phyloP scores from a whole-genome alignment of 495 filamentous ascomycete genomes.

The Tirmania nivea region DNA sequence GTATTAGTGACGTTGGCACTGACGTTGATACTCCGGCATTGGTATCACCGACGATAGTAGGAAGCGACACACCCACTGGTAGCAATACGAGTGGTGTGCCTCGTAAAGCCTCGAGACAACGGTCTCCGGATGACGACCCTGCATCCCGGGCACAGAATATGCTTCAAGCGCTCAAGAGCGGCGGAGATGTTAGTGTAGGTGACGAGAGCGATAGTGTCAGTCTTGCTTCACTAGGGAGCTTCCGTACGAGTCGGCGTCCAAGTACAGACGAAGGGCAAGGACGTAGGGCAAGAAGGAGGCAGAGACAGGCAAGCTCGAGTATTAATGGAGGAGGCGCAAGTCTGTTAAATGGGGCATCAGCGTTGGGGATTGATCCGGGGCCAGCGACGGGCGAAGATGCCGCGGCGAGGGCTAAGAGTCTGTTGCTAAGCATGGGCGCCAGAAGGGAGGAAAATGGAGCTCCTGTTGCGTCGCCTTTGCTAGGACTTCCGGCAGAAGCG shows the following conservation, averaged over 20 bases:
- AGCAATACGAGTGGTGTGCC: background rate
- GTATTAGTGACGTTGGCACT: constrained; percentile 18
- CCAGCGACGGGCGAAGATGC: constrained; percentile 9
- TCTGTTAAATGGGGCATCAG: background rate
- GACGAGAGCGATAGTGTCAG: background rate
- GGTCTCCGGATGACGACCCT: constrained; percentile 3
- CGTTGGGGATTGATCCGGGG: background rate
- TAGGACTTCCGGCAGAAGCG: background rate
- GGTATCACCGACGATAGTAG: background rate
- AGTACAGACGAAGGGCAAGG: background rate
- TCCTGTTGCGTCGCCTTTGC: background rate
- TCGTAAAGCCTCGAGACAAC: background rate
- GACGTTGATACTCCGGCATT: background rate
- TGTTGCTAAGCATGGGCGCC: constrained; percentile 20
- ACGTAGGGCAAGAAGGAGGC: background rate
- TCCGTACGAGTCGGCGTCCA: background rate
- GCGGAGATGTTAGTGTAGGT: background rate
- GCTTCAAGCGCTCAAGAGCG: background rate
- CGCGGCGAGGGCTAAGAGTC: constrained; percentile 29
- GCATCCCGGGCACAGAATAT: background rate
- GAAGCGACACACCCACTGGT: background rate
- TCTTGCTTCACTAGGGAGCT: background rate
- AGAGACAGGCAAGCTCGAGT: background rate
- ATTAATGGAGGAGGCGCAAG: constrained; percentile 1
- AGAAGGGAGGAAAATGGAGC: constrained; percentile 3